phyloP scores from a whole-genome alignment of 805 yeast genomes.

The Zygosaccharomyces siamensis region DNA sequence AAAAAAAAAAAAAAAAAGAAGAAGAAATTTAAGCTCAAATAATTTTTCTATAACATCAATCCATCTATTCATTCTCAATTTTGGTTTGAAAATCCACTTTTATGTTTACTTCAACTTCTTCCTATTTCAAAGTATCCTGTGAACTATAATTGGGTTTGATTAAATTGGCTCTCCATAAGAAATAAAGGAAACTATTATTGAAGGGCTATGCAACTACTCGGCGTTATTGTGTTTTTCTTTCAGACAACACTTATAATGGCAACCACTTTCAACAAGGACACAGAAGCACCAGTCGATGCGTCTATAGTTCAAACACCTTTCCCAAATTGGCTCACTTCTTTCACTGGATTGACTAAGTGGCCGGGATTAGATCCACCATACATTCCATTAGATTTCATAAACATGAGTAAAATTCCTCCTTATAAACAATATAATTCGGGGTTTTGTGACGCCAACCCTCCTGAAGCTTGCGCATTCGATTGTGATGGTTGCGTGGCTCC shows the following conservation, averaged over 20 bases:
- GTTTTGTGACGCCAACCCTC: conserved; percentile 47
- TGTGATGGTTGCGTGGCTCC: conserved; percentile 71
- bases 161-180: background rate
- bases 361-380: conserved; percentile 87
- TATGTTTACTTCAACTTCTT: background rate
- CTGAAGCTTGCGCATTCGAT: conserved; percentile 73
- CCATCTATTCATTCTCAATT: background rate
- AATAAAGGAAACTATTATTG: background rate
- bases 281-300: background rate
- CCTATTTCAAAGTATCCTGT: background rate
- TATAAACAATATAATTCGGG: conserved; percentile 51
- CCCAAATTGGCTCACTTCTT: conserved; percentile 72
- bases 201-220: background rate
- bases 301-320: conserved; percentile 42
- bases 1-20: background rate
- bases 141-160: background rate
- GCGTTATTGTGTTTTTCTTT: background rate
- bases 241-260: background rate
- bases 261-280: conserved; percentile 6
- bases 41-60: background rate
- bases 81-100: background rate
- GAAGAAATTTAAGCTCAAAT: background rate
- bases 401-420: conserved; percentile 49
- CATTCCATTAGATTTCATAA: conserved; percentile 69
- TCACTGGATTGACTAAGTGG: conserved; percentile 75